Percentiles rank a stretch among this genome's conserved stretches.
phyloP scores from a whole-genome alignment of 495 filamentous ascomycete species.

The Aspergillus nanangensis region DNA sequence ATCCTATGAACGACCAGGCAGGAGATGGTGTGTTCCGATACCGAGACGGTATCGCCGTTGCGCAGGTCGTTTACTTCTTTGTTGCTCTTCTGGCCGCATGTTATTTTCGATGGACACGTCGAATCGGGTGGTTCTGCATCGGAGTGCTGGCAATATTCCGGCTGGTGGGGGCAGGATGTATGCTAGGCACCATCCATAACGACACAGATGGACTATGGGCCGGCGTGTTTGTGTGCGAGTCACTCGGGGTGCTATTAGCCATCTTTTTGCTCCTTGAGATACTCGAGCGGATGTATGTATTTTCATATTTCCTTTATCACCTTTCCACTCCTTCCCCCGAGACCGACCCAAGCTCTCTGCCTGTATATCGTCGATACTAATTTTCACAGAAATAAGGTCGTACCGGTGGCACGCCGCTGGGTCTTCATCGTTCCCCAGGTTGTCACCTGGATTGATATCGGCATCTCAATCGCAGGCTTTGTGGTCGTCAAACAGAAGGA shows the following conservation, averaged over 20 bases:
- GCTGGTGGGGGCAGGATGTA: slow-evolving; percentile 12
- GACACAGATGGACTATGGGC: slow-evolving; percentile 12
- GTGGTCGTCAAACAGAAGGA: slow-evolving; percentile 13
- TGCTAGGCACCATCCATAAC: slow-evolving; percentile 11
- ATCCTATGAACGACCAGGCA: no score
- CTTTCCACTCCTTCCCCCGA: neutral
- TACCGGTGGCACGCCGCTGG: slow-evolving; percentile 3
- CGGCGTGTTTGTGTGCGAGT: slow-evolving; percentile 17
- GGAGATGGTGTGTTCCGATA: slow-evolving; percentile 10
- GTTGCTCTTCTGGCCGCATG: neutral
- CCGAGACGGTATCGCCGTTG: slow-evolving; percentile 11
- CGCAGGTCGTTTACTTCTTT: slow-evolving; percentile 6
- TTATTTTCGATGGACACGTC: slow-evolving; percentile 5
- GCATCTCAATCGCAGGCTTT: slow-evolving; percentile 19
- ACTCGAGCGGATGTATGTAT: slow-evolving; percentile 10
- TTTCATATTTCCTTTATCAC: neutral
- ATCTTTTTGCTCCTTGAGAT: slow-evolving; percentile 15
- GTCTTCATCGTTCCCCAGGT: slow-evolving; percentile 15
- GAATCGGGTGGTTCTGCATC: slow-evolving; percentile 15
- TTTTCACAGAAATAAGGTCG: slow-evolving; percentile 12
- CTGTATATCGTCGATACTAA: no score
- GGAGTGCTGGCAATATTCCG: slow-evolving; percentile 13
- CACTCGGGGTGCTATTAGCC: slow-evolving; percentile 13
- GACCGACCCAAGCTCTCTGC: neutral
- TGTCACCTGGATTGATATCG: slow-evolving; percentile 20